These are phyloP conservation scores for Fusarium proliferatum DNA, from an alignment of 2,329 filamentous ascomycete species.

Conservation along the genomic window DNA sequence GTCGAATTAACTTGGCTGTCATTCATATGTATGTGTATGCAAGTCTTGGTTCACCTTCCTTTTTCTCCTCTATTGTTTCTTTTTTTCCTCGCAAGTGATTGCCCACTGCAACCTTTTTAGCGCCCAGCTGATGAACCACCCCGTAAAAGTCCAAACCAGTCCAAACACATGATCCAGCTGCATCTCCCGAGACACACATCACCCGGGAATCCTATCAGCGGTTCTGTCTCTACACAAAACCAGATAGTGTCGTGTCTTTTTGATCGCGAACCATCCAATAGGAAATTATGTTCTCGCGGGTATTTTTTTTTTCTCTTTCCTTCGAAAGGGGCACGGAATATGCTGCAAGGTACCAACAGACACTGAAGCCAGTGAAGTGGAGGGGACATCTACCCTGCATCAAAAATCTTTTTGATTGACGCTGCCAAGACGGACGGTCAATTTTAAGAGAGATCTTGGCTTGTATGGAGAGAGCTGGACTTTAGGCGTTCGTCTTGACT, in stretches of 20 bases:
- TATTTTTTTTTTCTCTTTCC: background rate
- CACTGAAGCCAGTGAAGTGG: background rate
- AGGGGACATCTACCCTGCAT: constrained; percentile 16
- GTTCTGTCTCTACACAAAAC: background rate
- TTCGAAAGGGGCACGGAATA: background rate
- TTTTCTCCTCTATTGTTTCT: background rate
- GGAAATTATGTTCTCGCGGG: background rate
- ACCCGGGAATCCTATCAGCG: background rate
- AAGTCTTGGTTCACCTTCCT: background rate
- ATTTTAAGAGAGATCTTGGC: background rate
- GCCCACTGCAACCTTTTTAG: background rate
- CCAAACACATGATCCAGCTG: constrained; percentile 9
- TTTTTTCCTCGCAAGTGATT: background rate
- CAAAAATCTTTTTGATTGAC: background rate
- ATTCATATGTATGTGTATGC: background rate
- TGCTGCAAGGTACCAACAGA: constrained; percentile 16
- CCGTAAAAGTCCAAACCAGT: background rate
- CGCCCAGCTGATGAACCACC: background rate
- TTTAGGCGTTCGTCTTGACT: background rate
- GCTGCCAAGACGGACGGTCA: background rate
- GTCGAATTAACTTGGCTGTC: background rate
- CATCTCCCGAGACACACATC: constrained; percentile 23
- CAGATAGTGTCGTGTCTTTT: background rate
- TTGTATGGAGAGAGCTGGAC: background rate
- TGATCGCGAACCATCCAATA: background rate